Evolutionary conservation across 805 yeast species (phyloP).

Genomic region (Metschnikowia gruessii): DNA sequence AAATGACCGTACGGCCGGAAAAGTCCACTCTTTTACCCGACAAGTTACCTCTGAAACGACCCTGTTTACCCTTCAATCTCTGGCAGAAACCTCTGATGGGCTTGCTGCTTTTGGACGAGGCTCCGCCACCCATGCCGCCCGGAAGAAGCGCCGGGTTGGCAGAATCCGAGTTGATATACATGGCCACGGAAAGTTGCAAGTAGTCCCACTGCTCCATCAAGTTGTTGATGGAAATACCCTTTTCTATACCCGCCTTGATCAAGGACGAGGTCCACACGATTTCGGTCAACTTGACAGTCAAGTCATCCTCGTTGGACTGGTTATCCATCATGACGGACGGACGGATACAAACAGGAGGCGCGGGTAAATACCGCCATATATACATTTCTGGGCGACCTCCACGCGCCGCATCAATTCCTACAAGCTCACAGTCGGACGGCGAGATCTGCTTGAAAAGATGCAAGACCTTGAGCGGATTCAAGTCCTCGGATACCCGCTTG

Average conservation of each 20-base stretch:
- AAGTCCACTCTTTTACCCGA: conserved; percentile 99
- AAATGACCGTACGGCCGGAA: conserved; percentile 96
- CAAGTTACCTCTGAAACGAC: conserved; percentile 95
- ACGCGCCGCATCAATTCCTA: conserved; percentile 83
- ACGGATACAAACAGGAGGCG: conserved; percentile 98
- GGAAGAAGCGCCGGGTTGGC: conserved; percentile 79
- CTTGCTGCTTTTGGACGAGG: conserved; percentile 49
- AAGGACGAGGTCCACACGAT: conserved; percentile 95
- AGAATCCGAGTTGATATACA: conserved; percentile 95
- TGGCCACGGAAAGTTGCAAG: conserved; percentile 89
- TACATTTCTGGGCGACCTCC: conserved; percentile 96
- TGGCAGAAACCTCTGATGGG: conserved; percentile 96
- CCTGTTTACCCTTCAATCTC: conserved; percentile 96
- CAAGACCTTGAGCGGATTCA: conserved; percentile 87
- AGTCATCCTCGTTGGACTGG: conserved; percentile 94
- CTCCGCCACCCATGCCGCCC: conserved; percentile 53
- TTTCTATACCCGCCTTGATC: conserved; percentile 91
- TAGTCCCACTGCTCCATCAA: conserved; percentile 99
- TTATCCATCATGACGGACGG: conserved; percentile 94
- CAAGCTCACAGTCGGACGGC: conserved; percentile 85
- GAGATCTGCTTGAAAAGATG: conserved; percentile 81
- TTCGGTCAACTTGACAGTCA: conserved; percentile 93
- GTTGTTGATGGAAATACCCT: conserved; percentile 88
- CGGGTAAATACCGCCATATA: conserved; percentile 95
- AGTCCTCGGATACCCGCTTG: conserved; percentile 86